Evolutionary conservation across 129 eudicot species (phyloP).

Genomic region (carrot (Daucus carota)): DNA sequence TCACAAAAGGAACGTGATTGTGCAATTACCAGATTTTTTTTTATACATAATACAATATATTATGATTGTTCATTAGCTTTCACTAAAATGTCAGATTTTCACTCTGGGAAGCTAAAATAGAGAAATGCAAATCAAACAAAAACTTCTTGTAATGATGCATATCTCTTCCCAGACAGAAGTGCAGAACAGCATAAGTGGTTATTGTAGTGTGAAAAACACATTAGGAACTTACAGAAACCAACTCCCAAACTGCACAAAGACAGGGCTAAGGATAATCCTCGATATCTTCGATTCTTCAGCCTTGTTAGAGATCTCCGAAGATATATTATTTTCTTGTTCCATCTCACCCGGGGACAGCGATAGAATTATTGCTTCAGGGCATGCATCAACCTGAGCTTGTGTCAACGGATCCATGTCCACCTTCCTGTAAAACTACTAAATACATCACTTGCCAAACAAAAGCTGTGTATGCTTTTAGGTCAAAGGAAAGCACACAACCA

Average conservation of each 20-base stretch:
- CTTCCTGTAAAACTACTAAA: neutral
- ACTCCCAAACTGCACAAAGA: slow-evolving; percentile 76
- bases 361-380: slow-evolving; percentile 19
- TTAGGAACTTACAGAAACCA: slow-evolving; percentile 66
- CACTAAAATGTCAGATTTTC: neutral
- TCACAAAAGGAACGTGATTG: neutral
- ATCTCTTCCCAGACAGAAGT: neutral
- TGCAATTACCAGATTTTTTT: neutral
- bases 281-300: slow-evolving; percentile 55
- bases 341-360: slow-evolving; percentile 14
- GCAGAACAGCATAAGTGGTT: neutral
- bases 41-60: neutral
- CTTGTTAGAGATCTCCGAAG: slow-evolving; percentile 14
- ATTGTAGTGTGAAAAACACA: neutral
- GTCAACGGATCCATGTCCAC: neutral
- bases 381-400: slow-evolving; percentile 7
- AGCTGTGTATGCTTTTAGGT: neutral
- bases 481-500: neutral
- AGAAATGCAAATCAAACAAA: neutral
- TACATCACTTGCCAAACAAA: neutral
- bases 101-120: neutral
- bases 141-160: neutral
- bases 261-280: slow-evolving; percentile 56
- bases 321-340: slow-evolving; percentile 15
- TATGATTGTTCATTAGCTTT: neutral